These are phyloP conservation scores for Pythium phragmitis DNA, from an alignment of 352 stramenopile genomes.

Conservation along the genomic window DNA sequence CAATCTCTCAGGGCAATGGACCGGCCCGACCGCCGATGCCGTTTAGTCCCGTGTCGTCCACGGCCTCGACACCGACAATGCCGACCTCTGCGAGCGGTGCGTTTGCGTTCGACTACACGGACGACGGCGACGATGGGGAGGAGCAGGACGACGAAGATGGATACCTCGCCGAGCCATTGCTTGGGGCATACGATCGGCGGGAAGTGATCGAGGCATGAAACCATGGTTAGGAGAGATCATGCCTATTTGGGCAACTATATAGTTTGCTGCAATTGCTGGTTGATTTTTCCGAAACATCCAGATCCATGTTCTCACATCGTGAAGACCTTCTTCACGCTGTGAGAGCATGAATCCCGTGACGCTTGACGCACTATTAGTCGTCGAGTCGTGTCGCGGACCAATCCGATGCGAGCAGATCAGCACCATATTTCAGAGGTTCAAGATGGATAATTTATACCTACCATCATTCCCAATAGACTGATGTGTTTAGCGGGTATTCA, in stretches of 20 bases:
- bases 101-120: slow-evolving; percentile 25
- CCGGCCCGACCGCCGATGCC: slow-evolving; percentile 28
- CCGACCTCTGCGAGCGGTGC: slow-evolving; percentile 13
- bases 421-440: slow-evolving; percentile 1
- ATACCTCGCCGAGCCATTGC: slow-evolving; percentile 49
- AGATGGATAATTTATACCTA: not conserved
- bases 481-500: not conserved
- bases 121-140: slow-evolving; percentile 29
- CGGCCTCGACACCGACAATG: slow-evolving; percentile 38
- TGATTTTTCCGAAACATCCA: not conserved
- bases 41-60: slow-evolving; percentile 41
- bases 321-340: too few relatives aligned
- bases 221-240: too few relatives aligned
- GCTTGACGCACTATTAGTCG: not conserved
- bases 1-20: slow-evolving; percentile 18
- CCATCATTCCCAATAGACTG: not conserved
- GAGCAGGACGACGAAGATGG: slow-evolving; percentile 36
- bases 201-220: slow-evolving; percentile 15
- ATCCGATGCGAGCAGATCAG: not conserved
- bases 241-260: not conserved
- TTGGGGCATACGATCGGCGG: slow-evolving; percentile 22
- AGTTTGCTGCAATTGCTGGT: not conserved
- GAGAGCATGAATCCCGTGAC: not conserved
- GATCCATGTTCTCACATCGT: not conserved
- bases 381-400: not conserved